Evolutionary conservation across 192 early-diverging fungal genomes (phyloP).

Genomic region (Diversispora eburnea): DNA sequence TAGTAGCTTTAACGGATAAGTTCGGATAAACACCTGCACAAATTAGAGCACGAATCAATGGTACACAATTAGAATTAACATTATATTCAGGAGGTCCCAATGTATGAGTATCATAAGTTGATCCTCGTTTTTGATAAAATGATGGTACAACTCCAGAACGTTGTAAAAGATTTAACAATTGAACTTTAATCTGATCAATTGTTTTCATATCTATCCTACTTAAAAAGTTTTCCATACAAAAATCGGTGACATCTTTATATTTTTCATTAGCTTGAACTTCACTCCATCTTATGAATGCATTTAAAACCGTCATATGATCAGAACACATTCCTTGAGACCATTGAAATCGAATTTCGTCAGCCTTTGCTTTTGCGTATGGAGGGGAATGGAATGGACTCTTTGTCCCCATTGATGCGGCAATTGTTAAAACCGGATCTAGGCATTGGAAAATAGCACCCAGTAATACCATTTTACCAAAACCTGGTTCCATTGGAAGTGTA

Average conservation of each 20-base stretch:
- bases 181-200: constrained; percentile 42
- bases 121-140: constrained; percentile 30
- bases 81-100: constrained; percentile 50
- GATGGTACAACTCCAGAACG: constrained; percentile 42
- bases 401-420: constrained; percentile 53
- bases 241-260: constrained; percentile 33
- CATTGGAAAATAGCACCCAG: constrained; percentile 58
- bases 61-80: constrained; percentile 52
- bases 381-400: constrained; percentile 43
- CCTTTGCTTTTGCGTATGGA: constrained; percentile 34
- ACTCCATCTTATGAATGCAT: constrained; percentile 46
- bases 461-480: constrained; percentile 65
- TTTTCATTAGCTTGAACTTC: constrained; percentile 29
- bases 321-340: constrained; percentile 42
- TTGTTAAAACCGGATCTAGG: constrained; percentile 64
- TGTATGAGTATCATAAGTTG: constrained; percentile 22
- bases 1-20: constrained; percentile 39
- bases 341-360: constrained; percentile 41
- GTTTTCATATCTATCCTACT: constrained; percentile 40
- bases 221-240: constrained; percentile 44
- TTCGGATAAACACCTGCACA: constrained; percentile 86
- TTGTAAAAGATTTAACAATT: constrained; percentile 42
- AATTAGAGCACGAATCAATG: constrained; percentile 69
- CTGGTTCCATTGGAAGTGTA: constrained; percentile 63
- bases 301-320: constrained; percentile 47